A percentile compares a stretch with the other conserved stretches of the same genome.
Conservation (phyloP, 768 basidiomycete genomes). For the Podaxis sp. region DNA sequence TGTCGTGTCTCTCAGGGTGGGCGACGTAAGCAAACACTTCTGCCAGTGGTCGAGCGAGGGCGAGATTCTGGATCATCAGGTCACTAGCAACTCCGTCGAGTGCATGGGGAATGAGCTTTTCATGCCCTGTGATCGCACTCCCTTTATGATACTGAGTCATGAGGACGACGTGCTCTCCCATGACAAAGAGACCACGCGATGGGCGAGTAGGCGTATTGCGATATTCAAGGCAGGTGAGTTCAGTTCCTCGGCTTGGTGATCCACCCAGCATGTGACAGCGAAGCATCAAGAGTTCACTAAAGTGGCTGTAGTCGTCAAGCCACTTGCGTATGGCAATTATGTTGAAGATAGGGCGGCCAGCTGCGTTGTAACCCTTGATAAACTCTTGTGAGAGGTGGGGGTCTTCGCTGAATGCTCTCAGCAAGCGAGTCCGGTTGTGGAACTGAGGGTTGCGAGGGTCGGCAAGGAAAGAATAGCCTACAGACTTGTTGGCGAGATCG, state of each 20-base stretch:
- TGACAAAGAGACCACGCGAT: conserved; percentile 16
- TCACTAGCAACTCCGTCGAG: conserved; percentile 24
- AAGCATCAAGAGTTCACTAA: conserved; percentile 7
- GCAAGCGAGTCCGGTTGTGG: too few species aligned
- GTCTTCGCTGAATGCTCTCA: too few species aligned
- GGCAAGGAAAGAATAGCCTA: conserved; percentile 23
- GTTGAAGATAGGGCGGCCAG: too few species aligned
- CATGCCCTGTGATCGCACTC: conserved; percentile 10
- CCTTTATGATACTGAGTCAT: conserved; percentile 22
- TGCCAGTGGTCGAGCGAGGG: too few species aligned
- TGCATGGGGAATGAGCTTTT: conserved; percentile 28
- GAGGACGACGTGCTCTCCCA: conserved; percentile 19
- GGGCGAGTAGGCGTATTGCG: conserved; percentile 13
- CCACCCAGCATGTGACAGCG: conserved; percentile 17
- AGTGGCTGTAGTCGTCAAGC: conserved; percentile 13
- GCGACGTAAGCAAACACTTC: too few species aligned
- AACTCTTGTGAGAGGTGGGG: too few species aligned
- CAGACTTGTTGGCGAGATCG: conserved; percentile 11
- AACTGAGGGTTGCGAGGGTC: neutral
- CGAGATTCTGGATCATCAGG: conserved; percentile 23
- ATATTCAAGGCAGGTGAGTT: conserved; percentile 14
- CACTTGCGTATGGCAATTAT: neutral
- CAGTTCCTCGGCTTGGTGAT: conserved; percentile 17
- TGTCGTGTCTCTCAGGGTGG: too few species aligned
- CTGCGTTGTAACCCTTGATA: too few species aligned